phyloP scores from a whole-genome alignment of 1,284 basidiomycete genomes.

The Spongispora temasekensis region DNA sequence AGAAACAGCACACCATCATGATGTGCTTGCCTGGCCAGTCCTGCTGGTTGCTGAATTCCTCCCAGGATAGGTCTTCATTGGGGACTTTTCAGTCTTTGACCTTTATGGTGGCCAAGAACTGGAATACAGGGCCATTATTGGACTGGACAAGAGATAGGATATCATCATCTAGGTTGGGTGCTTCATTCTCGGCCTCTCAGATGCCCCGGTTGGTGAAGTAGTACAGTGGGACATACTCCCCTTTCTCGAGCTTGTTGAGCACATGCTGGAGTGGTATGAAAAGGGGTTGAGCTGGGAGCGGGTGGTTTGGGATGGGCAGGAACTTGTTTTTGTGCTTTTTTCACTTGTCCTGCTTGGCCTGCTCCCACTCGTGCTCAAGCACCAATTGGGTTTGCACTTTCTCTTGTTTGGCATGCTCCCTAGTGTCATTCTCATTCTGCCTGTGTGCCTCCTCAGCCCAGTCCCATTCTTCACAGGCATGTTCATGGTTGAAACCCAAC shows the following conservation, averaged over 20 bases:
- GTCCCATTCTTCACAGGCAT: no score
- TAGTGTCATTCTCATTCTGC: no score
- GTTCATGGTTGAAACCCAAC: no score
- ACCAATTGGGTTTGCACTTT: no score
- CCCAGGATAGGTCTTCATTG: constrained; percentile 5
- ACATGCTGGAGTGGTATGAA: not conserved
- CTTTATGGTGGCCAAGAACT: not conserved
- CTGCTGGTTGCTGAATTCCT: not conserved
- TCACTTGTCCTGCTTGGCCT: not conserved
- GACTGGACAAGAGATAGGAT: not conserved
- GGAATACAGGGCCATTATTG: not conserved
- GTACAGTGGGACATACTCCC: not conserved
- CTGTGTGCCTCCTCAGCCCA: no score
- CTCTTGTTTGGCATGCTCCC: no score
- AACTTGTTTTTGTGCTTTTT: not conserved
- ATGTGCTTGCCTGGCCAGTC: not conserved
- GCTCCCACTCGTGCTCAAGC: not conserved
- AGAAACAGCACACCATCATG: not conserved
- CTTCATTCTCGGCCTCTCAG: not conserved
- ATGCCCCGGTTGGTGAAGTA: constrained; percentile 2
- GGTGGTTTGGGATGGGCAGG: not conserved
- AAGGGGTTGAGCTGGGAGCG: not conserved
- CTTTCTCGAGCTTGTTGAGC: not conserved
- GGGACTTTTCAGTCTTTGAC: not conserved
- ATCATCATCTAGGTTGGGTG: not conserved